Evolutionary conservation across 1,139 yeast genomes (phyloP), one percentile per base, ranked within the genome.

Genomic region (Taphrina pruni): DNA sequence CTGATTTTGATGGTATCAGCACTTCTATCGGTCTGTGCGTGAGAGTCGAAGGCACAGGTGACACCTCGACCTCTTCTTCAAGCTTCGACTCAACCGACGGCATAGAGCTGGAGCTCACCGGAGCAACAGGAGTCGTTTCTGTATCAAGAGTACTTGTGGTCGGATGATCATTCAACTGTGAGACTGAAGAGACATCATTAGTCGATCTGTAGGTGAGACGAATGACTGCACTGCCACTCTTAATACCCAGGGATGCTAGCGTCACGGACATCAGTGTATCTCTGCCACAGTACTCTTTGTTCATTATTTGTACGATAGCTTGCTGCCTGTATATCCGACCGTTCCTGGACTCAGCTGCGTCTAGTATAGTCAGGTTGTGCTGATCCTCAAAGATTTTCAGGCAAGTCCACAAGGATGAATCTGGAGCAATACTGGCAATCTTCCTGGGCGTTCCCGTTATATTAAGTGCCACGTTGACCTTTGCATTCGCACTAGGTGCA

Each of bases 151-250:
- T 1, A n/a, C 3, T 26, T 21, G 36, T 21, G 54, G 2, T 3
- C n/a, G 20, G 2, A n/a, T 45, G 20, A 7, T 45, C 20, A 21
- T 35, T 35, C 2, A 4, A n/a, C 6, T 57, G 12, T 54, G n/a
- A 9, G 46, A 32, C 32, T 26, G 2, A 4, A 26, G 32, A 26
- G 4, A 20, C 9, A 17, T 52, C 58, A 14, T 39, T 32, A 14
- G 66, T 62, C 12, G 48, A 26, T 21, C 41, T 52, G 52, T 50
- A 64, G 11, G 61, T 11, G 39, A 55, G 48, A 26, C 60, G 55
- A 45, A 64, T 20, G 48, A 55, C 67, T 7, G 61, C 61, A 55
- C 61, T 64, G 6, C 67, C 67, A 54, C 52, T 56, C 17, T 55
- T 56, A 9, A 64, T 64, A 38, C 67, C 67, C 14, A 64, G 21